Percentiles rank a stretch among this genome's conserved stretches.
Evolutionary conservation across 208 protist genomes (phyloP).

Genomic region (Wallacemonas rigidus): DNA sequence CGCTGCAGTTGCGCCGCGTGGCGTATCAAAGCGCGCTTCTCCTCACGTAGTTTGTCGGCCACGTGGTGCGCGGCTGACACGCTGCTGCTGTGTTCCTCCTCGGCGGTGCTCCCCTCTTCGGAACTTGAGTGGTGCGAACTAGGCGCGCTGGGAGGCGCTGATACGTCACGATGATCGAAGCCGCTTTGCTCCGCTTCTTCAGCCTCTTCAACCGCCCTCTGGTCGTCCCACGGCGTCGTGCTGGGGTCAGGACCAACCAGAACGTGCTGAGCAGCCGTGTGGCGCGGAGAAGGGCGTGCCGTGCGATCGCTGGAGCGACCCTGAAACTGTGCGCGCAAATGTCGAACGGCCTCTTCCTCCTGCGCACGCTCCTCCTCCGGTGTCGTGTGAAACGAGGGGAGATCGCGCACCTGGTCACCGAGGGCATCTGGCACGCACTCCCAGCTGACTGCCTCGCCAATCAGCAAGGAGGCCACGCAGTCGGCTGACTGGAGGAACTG

Average conservation of each 20-base stretch:
- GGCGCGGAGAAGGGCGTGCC: background rate
- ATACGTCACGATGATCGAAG: too few relatives aligned
- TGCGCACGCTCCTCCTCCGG: constrained; percentile 16
- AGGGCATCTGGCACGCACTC: constrained; percentile 43
- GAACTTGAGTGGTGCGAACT: too few relatives aligned
- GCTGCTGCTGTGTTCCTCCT: too few relatives aligned
- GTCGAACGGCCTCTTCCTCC: constrained; percentile 30
- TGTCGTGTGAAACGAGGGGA: constrained; percentile 27
- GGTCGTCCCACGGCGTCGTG: too few relatives aligned
- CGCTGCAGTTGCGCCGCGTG: constrained; percentile 6
- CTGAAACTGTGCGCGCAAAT: constrained; percentile 23
- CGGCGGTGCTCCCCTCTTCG: too few relatives aligned
- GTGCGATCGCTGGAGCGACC: background rate
- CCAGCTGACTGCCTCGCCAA: constrained; percentile 59
- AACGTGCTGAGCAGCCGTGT: too few relatives aligned
- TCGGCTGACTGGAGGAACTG: constrained; percentile 75
- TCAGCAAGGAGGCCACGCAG: constrained; percentile 65
- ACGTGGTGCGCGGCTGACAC: background rate
- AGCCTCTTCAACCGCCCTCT: too few relatives aligned
- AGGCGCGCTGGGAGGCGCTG: too few relatives aligned
- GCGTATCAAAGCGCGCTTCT: constrained; percentile 13
- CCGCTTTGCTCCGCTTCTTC: too few relatives aligned
- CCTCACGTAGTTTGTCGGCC: constrained; percentile 5
- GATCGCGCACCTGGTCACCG: constrained; percentile 35
- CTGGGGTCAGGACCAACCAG: too few relatives aligned